Conservation (phyloP, 345 rosid genomes). For the Euphorbia pulcherrima region DNA sequence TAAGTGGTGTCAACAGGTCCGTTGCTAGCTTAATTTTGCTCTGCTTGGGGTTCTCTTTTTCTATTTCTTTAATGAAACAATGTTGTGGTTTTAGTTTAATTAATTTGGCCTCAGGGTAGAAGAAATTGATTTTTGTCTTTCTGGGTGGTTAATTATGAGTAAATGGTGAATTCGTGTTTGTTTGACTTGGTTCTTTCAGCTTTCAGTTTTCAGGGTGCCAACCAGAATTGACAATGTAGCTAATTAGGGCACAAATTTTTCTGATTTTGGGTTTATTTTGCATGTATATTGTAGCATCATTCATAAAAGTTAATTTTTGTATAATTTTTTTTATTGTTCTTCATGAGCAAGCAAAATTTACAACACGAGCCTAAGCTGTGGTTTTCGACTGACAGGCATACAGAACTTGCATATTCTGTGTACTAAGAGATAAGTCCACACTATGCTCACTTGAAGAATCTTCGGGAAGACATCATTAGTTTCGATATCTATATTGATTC, state of each 20-base stretch:
- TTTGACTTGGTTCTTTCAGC: background rate
- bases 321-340: background rate
- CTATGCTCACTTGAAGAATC: too few relatives aligned
- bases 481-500: too few relatives aligned
- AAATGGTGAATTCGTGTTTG: background rate
- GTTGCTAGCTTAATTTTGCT: background rate
- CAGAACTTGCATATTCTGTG: too few relatives aligned
- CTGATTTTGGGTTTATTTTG: background rate
- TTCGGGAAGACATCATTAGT: too few relatives aligned
- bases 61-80: background rate
- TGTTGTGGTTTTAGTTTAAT: background rate
- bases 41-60: background rate
- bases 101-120: background rate
- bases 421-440: too few relatives aligned
- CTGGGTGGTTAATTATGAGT: background rate
- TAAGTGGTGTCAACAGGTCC: conserved; percentile 98
- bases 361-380: too few relatives aligned
- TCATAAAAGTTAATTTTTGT: background rate
- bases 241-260: background rate
- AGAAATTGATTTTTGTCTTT: background rate
- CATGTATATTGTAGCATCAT: background rate
- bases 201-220: background rate
- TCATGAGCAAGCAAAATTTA: background rate
- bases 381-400: too few relatives aligned
- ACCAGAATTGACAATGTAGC: background rate